Base-by-base conservation (phyloP, 2,329 filamentous ascomycete species). In the Venturia nashicola region DNA sequence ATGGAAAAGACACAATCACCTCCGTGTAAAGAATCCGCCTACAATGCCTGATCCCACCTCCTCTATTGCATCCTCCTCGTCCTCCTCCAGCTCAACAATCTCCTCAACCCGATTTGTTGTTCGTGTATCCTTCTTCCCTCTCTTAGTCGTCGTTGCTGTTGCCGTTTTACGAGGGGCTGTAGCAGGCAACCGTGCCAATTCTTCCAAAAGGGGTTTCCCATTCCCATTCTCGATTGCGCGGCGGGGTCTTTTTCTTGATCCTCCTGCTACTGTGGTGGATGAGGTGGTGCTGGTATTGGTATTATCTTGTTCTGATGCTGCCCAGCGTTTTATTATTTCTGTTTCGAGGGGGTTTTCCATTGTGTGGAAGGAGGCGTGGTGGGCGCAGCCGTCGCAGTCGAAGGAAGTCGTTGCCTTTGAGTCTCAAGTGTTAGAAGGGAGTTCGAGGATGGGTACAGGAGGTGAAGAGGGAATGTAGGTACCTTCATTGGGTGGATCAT, bases 401-500 rank as follows among this genome's bases (percentile, higher is more conserved):
- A 80, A 83, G 7, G 76, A 79, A 0, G 79, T 79, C 11, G 79
- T 72, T 12, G 76, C 76, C 78, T 75, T 61, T 8, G 36, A 11
- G 44, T 62, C 40, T 36, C 40, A 16, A 12, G 2, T 20, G 75
- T 51, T 64, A 59, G 46, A 20, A 39, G 8, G 18, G 27, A 27
- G 55, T n/a, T 20, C 8, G 55, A 39, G 6, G 32, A 44, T 54
- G 40, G 44, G 16, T 61, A 4, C 4, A 27, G 27, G 27, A 27
- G 27, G 27, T 27, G 27, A 27, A 27, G 4, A 32, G 51, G 11
- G 36, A 11, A 40, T 8, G 20, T n/a, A n/a, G n/a, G 55, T 69
- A 78, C 80, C 72, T 83, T 82, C 54, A 83, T 73, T 0, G 81
- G 81, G 70, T 83, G 81, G 7, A 82, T 71, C 81, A 83, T 83